Evolutionary conservation across 768 basidiomycete species (phyloP).

Genomic region (Podaxis mareebaensis): DNA sequence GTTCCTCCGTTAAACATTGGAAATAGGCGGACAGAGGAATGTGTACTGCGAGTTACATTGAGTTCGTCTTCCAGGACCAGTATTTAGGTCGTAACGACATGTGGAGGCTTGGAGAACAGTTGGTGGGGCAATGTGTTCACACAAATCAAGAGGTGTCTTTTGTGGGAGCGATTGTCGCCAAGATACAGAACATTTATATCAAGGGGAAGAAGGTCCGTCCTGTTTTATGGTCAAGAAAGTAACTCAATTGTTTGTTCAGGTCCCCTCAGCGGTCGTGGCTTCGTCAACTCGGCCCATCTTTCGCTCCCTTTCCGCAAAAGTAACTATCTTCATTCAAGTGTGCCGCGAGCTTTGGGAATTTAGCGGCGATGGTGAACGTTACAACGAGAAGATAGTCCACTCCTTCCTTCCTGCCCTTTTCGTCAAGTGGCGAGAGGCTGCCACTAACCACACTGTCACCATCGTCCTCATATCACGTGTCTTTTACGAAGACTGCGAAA

Average conservation of each 20-base stretch:
- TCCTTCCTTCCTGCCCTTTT: slow-evolving; percentile 93
- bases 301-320: slow-evolving; percentile 87
- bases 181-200: slow-evolving; percentile 78
- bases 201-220: slow-evolving; percentile 59
- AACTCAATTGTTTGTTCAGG: slow-evolving; percentile 39
- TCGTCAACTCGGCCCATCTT: slow-evolving; percentile 85
- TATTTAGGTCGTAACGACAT: slow-evolving; percentile 96
- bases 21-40: slow-evolving; percentile 65
- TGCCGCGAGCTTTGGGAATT: slow-evolving; percentile 97
- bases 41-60: slow-evolving; percentile 68
- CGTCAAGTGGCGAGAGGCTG: slow-evolving; percentile 76
- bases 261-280: slow-evolving; percentile 80
- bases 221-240: slow-evolving; percentile 3
- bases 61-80: slow-evolving; percentile 92
- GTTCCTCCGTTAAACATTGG: slow-evolving; percentile 6
- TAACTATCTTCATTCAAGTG: slow-evolving; percentile 95
- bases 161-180: slow-evolving; percentile 79
- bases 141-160: slow-evolving; percentile 84
- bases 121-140: slow-evolving; percentile 81
- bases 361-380: slow-evolving; percentile 92
- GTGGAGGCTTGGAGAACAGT: slow-evolving; percentile 88
- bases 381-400: slow-evolving; percentile 96
- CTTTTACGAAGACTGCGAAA: slow-evolving; percentile 79
- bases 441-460: slow-evolving; percentile 91
- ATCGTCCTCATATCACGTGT: slow-evolving; percentile 65